Base-by-base conservation (phyloP, 495 filamentous ascomycete species). In the Hyaloscypha variabilis region DNA sequence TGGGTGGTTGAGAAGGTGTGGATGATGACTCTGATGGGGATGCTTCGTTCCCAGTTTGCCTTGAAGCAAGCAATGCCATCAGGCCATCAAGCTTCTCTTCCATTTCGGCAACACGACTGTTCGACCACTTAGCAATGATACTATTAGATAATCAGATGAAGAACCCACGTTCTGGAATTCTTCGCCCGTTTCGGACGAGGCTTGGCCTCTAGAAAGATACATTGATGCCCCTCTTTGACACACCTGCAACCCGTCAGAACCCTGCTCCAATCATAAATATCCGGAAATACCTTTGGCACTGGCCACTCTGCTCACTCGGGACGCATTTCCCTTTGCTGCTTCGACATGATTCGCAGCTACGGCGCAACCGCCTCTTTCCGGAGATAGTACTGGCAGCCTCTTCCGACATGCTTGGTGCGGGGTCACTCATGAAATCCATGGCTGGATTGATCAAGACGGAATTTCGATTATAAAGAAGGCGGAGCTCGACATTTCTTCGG, bases 11-110 rank as follows among this genome's bases (percentile, higher is more conserved):
- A 24, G 58, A 30, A 54, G 30, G 21, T 34, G 8, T 19, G n/a
- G 28, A 53, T n/a, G 29, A 34, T 6, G 49, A 25, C 30, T 46
- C 31, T 61, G 34, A 50, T 25, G 59, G 36, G 4, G 52, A 36
- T 11, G 49, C 28, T 34, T 36, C 30, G 13, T 57, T 29, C 3
- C 31, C 36, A 52, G 36, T 14, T 28, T 29, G 24, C n/a, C 25
- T 59, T 17, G 67, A 36, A 28, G 63, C 53, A 31, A 73, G 31
- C 24, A 73, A 50, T 11, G 66, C 69, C 34, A 63, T 54, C 10
- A 73, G 25, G 2, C 58, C 62, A 28, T 73, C 71, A 6, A 73
- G 64, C 46, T 62, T 69, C 64, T 73, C 63, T 64, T 73, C 71
- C 66, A 73, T 68, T 34, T 71, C 71, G 23, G 64, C 69, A 29